Conservation (phyloP, 2,329 filamentous ascomycete species). For the Aspergillus sp. region DNA sequence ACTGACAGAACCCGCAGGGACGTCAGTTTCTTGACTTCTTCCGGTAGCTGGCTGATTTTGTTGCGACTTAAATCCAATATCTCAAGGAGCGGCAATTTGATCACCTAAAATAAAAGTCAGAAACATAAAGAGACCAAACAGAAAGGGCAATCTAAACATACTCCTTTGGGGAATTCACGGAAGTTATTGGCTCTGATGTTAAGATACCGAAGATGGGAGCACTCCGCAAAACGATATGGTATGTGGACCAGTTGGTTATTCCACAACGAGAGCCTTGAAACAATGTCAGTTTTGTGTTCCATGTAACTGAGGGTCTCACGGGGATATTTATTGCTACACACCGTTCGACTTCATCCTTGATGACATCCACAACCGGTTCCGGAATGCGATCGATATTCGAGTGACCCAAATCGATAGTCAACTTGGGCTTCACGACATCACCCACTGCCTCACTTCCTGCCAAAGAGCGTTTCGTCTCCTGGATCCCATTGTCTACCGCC, state of each 20-base stretch:
- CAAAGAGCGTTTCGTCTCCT: slow-evolving; percentile 48
- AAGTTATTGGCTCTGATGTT: slow-evolving; percentile 52
- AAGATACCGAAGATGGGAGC: slow-evolving; percentile 50
- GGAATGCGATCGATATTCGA: slow-evolving; percentile 50
- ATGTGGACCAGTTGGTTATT: slow-evolving; percentile 54
- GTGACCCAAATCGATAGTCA: slow-evolving; percentile 53
- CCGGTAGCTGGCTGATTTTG: slow-evolving; percentile 73
- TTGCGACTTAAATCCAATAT: slow-evolving; percentile 92
- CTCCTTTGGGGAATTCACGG: slow-evolving; percentile 63
- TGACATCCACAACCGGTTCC: slow-evolving; percentile 51
- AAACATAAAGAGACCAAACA: not conserved
- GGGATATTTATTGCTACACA: slow-evolving; percentile 24
- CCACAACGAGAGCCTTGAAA: slow-evolving; percentile 47
- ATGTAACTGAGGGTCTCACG: not conserved
- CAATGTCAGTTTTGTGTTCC: slow-evolving; percentile 15
- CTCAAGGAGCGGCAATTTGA: slow-evolving; percentile 81
- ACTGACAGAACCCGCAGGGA: slow-evolving; percentile 88
- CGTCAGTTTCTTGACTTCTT: slow-evolving; percentile 75
- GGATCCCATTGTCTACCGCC: slow-evolving; percentile 48
- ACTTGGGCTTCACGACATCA: slow-evolving; percentile 48
- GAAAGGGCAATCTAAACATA: slow-evolving; percentile 42
- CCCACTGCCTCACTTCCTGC: slow-evolving; percentile 47
- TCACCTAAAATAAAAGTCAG: slow-evolving; percentile 60
- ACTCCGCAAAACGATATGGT: slow-evolving; percentile 49
- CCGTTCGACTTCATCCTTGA: slow-evolving; percentile 55